Base-by-base conservation (phyloP, 2,329 filamentous ascomycete genomes). In the Xylariaceae sp. region DNA sequence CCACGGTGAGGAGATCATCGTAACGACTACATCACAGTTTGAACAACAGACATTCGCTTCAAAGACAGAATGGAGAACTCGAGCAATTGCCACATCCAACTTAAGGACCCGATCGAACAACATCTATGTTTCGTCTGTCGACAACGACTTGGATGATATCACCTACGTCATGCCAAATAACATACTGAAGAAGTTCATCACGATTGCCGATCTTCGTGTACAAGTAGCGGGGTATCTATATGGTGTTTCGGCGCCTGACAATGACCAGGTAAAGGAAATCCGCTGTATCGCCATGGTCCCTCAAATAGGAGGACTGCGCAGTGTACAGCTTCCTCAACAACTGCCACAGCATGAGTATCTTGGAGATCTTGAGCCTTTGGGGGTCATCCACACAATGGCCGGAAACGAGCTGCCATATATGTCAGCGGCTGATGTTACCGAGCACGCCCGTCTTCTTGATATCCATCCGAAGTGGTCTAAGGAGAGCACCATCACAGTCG, bases 81-180 rank as follows among this genome's bases (percentile, higher is more conserved):
- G 95, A 62, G 94, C 94, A 26, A 97, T 99, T 68, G 95, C 94
- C 7, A 96, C 94, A 2, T 95, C 92, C 20, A 99, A 99, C 72
- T 78, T 99, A 60, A 88, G 93, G 39, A 97, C 92, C 41, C 83
- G 94, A 61, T 85, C 94, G 43, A 99, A 97, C 81, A 97, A 99
- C 75, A 96, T 99, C 67, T 99, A 97, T 73, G 95, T 99, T 64
- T 96, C 94, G 6, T 94, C 92, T 0, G 92, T 97, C 48, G 94
- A 97, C 70, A 89, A 93, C 61, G 89, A 92, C 48, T 84, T 94
- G 60, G 92, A 96, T 55, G 91, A 92, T 66, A 88, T 90, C 69
- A 99, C 93, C 1, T 99, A 97, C 67, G 90, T 99, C 67, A 97
- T 99, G 91, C 94, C 94, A 1, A 99, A 97, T 83, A 99, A 99